Evolutionary conservation across 2,329 filamentous ascomycete genomes (phyloP).

Genomic region (Paecilomyces formosus): DNA sequence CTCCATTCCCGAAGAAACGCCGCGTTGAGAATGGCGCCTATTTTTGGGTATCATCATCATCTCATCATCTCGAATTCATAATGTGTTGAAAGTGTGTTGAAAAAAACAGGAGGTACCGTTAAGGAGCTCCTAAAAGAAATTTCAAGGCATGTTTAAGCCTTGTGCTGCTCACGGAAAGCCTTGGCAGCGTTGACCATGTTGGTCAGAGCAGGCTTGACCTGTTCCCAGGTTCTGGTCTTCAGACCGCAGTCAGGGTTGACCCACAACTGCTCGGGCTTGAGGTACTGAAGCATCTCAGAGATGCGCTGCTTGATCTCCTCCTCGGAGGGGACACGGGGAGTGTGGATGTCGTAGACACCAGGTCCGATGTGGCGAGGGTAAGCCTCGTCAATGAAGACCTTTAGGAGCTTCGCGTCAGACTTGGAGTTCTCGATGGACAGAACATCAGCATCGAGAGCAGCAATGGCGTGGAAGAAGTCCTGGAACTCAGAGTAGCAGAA

Average conservation of each 20-base stretch:
- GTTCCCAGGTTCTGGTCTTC: slow-evolving; percentile 97
- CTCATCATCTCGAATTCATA: slow-evolving; percentile 6
- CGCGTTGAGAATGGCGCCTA: slow-evolving; percentile 12
- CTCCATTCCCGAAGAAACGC: slow-evolving; percentile 8
- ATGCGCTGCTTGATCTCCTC: slow-evolving; percentile 98
- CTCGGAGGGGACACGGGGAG: slow-evolving; percentile 91
- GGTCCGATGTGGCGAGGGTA: slow-evolving; percentile 98
- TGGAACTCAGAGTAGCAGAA: slow-evolving; percentile 99
- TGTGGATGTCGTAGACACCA: slow-evolving; percentile 99
- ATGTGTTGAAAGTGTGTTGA: slow-evolving; percentile 8
- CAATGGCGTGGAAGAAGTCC: slow-evolving; percentile 99
- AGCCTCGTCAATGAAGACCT: slow-evolving; percentile 94
- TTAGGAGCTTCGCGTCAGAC: slow-evolving; percentile 97
- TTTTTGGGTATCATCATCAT: slow-evolving; percentile 8
- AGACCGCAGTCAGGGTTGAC: slow-evolving; percentile 99
- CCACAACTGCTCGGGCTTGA: slow-evolving; percentile 98
- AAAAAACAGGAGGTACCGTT: not conserved
- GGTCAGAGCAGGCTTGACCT: slow-evolving; percentile 91
- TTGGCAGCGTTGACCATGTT: slow-evolving; percentile 99
- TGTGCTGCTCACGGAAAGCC: slow-evolving; percentile 85
- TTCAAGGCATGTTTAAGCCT: slow-evolving; percentile 29
- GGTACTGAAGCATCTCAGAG: slow-evolving; percentile 94
- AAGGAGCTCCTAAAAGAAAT: slow-evolving; percentile 3
- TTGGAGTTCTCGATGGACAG: slow-evolving; percentile 99
- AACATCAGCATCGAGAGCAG: slow-evolving; percentile 94